phyloP scores from a whole-genome alignment of 352 stramenopile species.

The Globisporangium emineosum region DNA sequence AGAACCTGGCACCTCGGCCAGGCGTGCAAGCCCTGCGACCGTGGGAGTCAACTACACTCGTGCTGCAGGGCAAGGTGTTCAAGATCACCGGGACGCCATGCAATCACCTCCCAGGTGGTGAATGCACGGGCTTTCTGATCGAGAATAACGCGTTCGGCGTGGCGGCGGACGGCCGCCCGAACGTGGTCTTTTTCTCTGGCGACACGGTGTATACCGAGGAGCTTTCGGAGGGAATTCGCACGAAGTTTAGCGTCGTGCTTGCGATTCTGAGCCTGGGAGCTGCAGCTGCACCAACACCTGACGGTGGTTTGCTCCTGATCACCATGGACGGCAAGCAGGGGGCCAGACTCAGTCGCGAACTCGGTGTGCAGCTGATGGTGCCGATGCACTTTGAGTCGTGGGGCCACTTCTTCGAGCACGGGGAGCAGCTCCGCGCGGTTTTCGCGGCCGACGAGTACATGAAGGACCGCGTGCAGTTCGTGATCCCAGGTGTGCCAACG shows the following conservation, averaged over 20 bases:
- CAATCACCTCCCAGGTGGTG: constrained; percentile 28
- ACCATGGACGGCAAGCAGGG: constrained; percentile 29
- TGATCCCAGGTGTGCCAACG: constrained; percentile 18
- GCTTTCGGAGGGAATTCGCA: constrained; percentile 23
- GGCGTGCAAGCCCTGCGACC: constrained; percentile 30
- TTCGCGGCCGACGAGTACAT: constrained; percentile 16
- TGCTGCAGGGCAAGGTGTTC: constrained; percentile 30
- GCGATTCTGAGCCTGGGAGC: constrained; percentile 38
- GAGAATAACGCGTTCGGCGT: constrained; percentile 31
- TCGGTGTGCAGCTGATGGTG: neutral
- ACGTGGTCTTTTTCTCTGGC: constrained; percentile 36
- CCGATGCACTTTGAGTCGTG: neutral
- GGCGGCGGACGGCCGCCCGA: constrained; percentile 27
- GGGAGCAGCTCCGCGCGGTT: constrained; percentile 11
- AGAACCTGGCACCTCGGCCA: constrained; percentile 35
- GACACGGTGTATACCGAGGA: constrained; percentile 36
- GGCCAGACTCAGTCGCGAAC: neutral
- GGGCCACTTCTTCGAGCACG: constrained; percentile 1
- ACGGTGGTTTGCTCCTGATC: constrained; percentile 22
- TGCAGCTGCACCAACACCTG: constrained; percentile 13
- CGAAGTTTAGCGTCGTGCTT: constrained; percentile 31
- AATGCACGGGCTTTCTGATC: constrained; percentile 37
- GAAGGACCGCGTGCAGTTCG: constrained; percentile 26
- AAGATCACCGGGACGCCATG: constrained; percentile 41
- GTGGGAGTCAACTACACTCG: constrained; percentile 28